Conservation (phyloP, 306 rosid genomes). For the Begonia fuchsioides region DNA sequence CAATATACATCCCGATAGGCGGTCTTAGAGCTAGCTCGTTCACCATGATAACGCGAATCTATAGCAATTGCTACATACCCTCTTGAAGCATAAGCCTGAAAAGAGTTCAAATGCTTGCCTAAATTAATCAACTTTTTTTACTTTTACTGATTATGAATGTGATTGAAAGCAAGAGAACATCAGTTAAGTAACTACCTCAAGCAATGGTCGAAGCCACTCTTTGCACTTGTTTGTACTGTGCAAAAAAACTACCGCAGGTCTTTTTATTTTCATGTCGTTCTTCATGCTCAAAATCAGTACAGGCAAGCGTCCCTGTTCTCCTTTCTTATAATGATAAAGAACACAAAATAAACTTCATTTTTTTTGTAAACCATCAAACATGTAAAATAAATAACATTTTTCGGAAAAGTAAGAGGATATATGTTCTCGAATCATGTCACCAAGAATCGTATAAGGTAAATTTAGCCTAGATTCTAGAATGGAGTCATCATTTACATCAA, state of each 20-base stretch:
- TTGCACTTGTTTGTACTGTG: conserved; percentile 55
- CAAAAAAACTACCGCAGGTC: conserved; percentile 67
- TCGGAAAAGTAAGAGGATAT: too few species aligned
- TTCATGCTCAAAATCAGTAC: conserved; percentile 60
- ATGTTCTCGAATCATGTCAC: too few species aligned
- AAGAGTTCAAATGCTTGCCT: too few species aligned
- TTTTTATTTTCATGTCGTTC: conserved; percentile 28
- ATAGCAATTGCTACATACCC: conserved; percentile 64
- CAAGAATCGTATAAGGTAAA: too few species aligned
- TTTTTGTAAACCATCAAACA: too few species aligned
- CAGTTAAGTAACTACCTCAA: conserved; percentile 33
- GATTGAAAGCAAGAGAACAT: not conserved
- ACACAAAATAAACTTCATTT: too few species aligned
- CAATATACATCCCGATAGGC: conserved; percentile 46
- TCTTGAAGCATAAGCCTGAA: conserved; percentile 84
- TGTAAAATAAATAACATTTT: too few species aligned
- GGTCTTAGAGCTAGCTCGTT: conserved; percentile 54
- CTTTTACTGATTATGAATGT: too few species aligned
- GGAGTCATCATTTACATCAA: too few species aligned
- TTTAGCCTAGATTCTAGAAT: too few species aligned
- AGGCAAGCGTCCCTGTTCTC: conserved; percentile 88
- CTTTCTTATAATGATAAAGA: conserved; percentile 30
- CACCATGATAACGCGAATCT: conserved; percentile 94
- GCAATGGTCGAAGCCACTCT: conserved; percentile 65
- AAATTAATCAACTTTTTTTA: too few species aligned